These are phyloP conservation scores for Davidsoniella neocaledoniae DNA, from an alignment of 2,329 filamentous ascomycete genomes.

Conservation along the genomic window DNA sequence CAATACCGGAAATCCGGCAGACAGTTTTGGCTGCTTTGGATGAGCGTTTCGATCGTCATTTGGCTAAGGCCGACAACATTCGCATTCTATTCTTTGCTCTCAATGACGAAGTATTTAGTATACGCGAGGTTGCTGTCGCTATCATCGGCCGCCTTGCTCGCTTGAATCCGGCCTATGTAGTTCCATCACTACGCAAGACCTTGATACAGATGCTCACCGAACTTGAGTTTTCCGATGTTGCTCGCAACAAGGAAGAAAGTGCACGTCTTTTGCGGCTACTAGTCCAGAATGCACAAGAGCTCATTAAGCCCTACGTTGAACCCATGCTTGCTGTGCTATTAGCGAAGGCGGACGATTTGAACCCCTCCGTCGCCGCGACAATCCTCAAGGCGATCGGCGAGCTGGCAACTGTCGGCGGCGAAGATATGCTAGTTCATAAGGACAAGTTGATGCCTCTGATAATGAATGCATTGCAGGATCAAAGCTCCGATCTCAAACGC, in stretches of 20 bases:
- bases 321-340: constrained; percentile 91
- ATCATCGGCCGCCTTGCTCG: constrained; percentile 87
- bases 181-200: constrained; percentile 85
- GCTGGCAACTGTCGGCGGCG: constrained; percentile 80
- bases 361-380: constrained; percentile 77
- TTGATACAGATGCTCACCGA: constrained; percentile 93
- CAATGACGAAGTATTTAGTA: constrained; percentile 85
- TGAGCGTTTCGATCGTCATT: constrained; percentile 81
- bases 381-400: constrained; percentile 93
- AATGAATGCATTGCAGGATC: constrained; percentile 81
- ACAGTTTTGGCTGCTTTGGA: constrained; percentile 83
- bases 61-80: constrained; percentile 97
- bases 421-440: constrained; percentile 86
- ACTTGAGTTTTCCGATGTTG: constrained; percentile 86
- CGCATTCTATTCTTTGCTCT: constrained; percentile 87
- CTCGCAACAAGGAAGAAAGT: constrained; percentile 90
- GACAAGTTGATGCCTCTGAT: constrained; percentile 89
- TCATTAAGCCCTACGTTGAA: constrained; percentile 94
- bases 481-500: constrained; percentile 76
- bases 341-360: constrained; percentile 74
- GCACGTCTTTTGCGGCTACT: constrained; percentile 83
- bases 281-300: constrained; percentile 76
- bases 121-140: constrained; percentile 84
- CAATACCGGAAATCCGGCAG: constrained; percentile 71
- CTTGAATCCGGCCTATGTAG: constrained; percentile 92